These are phyloP conservation scores for Picea abies DNA, from an alignment of 83 land plant species.

Conservation along the genomic window DNA sequence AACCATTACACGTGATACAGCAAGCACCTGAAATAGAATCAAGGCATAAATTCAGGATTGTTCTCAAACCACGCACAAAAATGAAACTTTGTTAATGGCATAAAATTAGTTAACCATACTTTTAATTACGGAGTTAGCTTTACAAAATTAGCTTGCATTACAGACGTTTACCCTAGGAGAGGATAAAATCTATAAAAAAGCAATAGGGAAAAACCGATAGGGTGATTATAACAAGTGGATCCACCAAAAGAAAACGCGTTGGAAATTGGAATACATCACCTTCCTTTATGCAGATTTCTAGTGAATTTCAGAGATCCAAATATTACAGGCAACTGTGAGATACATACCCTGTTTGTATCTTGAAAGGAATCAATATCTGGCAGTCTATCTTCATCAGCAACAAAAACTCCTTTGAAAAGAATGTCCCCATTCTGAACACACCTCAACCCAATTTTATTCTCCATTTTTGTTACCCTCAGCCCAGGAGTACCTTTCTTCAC, in stretches of 20 bases:
- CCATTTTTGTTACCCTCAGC: constrained; percentile 72
- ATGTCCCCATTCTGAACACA: constrained; percentile 99
- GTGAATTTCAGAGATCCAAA: constrained; percentile 37
- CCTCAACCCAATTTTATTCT: constrained; percentile 88
- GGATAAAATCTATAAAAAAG: too few species aligned
- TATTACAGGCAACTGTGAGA: constrained; percentile 84
- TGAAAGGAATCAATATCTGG: too few species aligned
- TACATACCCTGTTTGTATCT: constrained; percentile 76
- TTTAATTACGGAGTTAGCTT: background rate
- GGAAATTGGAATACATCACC: too few species aligned
- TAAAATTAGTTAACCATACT: too few species aligned
- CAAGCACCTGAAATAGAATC: constrained; percentile 61
- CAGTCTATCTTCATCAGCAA: too few species aligned
- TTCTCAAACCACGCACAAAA: background rate
- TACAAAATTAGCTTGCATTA: background rate
- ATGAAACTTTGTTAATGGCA: too few species aligned
- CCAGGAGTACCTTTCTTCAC: constrained; percentile 85
- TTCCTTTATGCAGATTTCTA: too few species aligned
- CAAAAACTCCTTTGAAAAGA: constrained; percentile 42
- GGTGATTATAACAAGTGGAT: too few species aligned
- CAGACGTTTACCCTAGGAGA: too few species aligned
- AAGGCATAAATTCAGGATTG: background rate
- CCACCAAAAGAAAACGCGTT: too few species aligned
- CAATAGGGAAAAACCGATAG: too few species aligned
- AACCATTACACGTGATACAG: constrained; percentile 91